These are phyloP conservation scores for Teunomyces tritomae DNA, from an alignment of 805 yeast genomes.

Conservation along the genomic window DNA sequence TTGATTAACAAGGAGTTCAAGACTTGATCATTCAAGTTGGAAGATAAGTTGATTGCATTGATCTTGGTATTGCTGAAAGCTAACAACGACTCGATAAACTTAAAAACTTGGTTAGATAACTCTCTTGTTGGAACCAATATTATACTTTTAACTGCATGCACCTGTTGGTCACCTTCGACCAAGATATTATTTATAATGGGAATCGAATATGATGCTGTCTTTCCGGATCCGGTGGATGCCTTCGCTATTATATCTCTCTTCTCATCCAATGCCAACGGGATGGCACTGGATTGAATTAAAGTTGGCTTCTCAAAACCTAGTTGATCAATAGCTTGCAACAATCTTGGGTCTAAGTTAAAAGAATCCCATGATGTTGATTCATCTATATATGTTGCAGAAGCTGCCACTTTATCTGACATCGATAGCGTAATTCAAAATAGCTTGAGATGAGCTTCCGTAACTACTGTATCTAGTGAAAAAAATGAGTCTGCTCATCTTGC, in stretches of 20 bases:
- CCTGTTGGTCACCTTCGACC: conserved; percentile 29
- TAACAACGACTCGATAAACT: conserved; percentile 66
- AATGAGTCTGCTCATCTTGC: background rate
- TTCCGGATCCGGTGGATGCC: conserved; percentile 95
- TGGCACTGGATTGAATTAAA: conserved; percentile 84
- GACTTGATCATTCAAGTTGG: conserved; percentile 66
- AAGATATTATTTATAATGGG: conserved; percentile 83
- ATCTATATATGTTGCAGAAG: conserved; percentile 68
- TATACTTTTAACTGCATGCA: conserved; percentile 50
- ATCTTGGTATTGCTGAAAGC: conserved; percentile 69
- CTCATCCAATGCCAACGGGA: conserved; percentile 86
- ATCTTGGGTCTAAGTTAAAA: conserved; percentile 76
- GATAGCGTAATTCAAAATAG: background rate
- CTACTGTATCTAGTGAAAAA: background rate
- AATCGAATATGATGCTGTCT: conserved; percentile 84
- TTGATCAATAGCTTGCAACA: conserved; percentile 78
- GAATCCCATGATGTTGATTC: conserved; percentile 69
- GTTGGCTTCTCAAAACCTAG: conserved; percentile 86
- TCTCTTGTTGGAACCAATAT: conserved; percentile 93
- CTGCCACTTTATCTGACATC: conserved; percentile 37
- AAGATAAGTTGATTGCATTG: conserved; percentile 63
- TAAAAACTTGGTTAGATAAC: conserved; percentile 78
- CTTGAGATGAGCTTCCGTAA: background rate
- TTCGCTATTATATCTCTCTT: conserved; percentile 90
- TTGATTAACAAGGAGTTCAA: conserved; percentile 66